A percentile compares a stretch with the other conserved stretches of the same genome.
Conservation (phyloP, 768 basidiomycete genomes). For the Rhodosporidiobolus sp. region DNA sequence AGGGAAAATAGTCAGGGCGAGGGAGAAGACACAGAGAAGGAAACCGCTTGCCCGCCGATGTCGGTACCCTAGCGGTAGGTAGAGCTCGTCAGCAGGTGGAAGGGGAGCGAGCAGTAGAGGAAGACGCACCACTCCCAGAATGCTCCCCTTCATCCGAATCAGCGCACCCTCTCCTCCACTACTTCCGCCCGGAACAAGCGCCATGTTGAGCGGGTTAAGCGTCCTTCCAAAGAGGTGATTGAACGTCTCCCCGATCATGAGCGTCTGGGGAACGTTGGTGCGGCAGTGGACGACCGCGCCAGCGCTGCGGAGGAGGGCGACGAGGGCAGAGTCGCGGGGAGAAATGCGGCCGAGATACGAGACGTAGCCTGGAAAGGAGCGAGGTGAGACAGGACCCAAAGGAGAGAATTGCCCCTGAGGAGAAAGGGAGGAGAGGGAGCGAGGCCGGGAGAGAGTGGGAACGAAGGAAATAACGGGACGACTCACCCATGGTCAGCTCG, state of each 20-base stretch:
- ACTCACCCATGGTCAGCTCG: constrained; percentile 15
- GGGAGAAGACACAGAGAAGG: constrained; percentile 48
- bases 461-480: too few species aligned
- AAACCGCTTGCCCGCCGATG: not conserved
- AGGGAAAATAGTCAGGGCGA: not conserved
- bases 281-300: constrained; percentile 35
- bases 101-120: too few species aligned
- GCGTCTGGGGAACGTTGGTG: constrained; percentile 41
- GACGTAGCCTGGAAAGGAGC: not conserved
- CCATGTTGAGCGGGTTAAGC: constrained; percentile 43
- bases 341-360: constrained; percentile 33
- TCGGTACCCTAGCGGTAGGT: constrained; percentile 19
- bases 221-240: constrained; percentile 68
- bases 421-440: not conserved
- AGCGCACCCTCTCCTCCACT: constrained; percentile 46
- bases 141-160: constrained; percentile 40
- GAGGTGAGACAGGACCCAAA: too few species aligned
- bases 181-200: constrained; percentile 42
- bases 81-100: not conserved
- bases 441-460: not conserved
- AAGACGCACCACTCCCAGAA: constrained; percentile 36
- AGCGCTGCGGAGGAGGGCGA: constrained; percentile 24
- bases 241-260: constrained; percentile 65
- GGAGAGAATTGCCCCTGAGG: too few species aligned
- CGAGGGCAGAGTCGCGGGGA: constrained; percentile 8